Evolutionary conservation across 768 basidiomycete species (phyloP), one percentile per base, ranked within the genome.

Genomic region (Trametes coccinea): DNA sequence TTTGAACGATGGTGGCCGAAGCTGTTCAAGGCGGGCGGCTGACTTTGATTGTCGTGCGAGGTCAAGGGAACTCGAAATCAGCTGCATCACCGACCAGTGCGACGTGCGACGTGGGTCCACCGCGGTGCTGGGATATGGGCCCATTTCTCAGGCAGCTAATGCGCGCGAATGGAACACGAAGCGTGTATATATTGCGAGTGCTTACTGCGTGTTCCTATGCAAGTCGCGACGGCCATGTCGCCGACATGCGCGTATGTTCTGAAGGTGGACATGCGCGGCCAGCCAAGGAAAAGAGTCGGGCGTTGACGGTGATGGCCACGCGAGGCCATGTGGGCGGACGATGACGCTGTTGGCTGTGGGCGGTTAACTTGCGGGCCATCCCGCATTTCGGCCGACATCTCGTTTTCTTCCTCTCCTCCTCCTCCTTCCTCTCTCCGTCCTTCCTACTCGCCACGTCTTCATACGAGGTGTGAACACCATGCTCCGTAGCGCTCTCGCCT

Each of bases 401-500:
- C 53, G 59, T 60, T 60, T 64, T 54, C 51, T 62, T 54, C 34
- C 34, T 37, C 31, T 45, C 44, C 34, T 56, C 57, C 14, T 50
- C 53, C 34, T 29, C 39, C 30, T 54, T 50, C 34, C 16, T 70
- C 68, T 58, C 68, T 67, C 55, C 54, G n/a, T 27, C 45, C 56
- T 47, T 54, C 56, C 40, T 51, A 41, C 47, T 47, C 58, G 27
- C 59, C 53, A 53, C 34, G 46, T 56, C 51, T 33, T 11, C 16
- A 44, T 4, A 56, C 37, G 52, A 51, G 47, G 53, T 60, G 46
- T 43, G 22, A 52, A 11, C 73, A 74, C 65, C 72, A 89, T 90
- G 85, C 76, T 92, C 72, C 86, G 86, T 78, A 85, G 81, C 77
- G 82, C 83, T 66, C 67, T 90, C 69, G 76, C 84, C 62, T 75